Percentiles rank a stretch among this genome's conserved stretches.
Evolutionary conservation across 1,139 yeast species (phyloP).

Genomic region (Kodamaea sp.): DNA sequence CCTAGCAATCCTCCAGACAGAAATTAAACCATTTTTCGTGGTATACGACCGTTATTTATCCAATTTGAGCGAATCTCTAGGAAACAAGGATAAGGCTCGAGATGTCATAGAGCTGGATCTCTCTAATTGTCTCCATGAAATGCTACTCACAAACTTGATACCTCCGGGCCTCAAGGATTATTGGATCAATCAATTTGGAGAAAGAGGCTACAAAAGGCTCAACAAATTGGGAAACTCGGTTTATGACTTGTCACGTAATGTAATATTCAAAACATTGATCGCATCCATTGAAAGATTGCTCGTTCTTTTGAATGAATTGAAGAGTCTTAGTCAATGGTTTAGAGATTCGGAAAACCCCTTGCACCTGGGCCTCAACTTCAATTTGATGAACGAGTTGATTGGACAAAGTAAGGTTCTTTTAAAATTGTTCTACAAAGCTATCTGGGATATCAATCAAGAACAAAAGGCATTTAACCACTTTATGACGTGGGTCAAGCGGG

Average conservation of each 20-base stretch:
- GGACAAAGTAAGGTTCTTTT: slow-evolving; percentile 32
- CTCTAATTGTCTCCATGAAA: slow-evolving; percentile 40
- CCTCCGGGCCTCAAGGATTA: slow-evolving; percentile 40
- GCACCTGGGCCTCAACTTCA: slow-evolving; percentile 30
- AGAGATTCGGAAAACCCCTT: slow-evolving; percentile 16
- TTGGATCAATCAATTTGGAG: slow-evolving; percentile 60
- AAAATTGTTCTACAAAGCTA: slow-evolving; percentile 37
- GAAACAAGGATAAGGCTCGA: slow-evolving; percentile 7
- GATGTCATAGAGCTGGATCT: slow-evolving; percentile 6
- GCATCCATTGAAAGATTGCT: slow-evolving; percentile 61
- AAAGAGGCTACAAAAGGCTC: slow-evolving; percentile 66
- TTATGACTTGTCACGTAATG: slow-evolving; percentile 50
- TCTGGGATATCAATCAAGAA: slow-evolving; percentile 54
- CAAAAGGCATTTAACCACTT: slow-evolving; percentile 53
- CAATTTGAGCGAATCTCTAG: slow-evolving; percentile 28
- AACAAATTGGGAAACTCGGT: slow-evolving; percentile 48
- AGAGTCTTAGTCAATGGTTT: slow-evolving; percentile 46
- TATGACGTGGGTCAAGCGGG: slow-evolving; percentile 46
- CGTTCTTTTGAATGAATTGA: slow-evolving; percentile 48
- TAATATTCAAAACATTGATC: slow-evolving; percentile 50
- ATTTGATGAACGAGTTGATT: slow-evolving; percentile 28
- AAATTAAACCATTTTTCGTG: slow-evolving; percentile 43
- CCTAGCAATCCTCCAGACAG: slow-evolving; percentile 33
- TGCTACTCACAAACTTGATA: slow-evolving; percentile 59
- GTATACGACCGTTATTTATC: slow-evolving; percentile 38